Percentiles rank a stretch among this genome's conserved stretches.
Evolutionary conservation across 2,329 filamentous ascomycete genomes (phyloP).

Genomic region (Phaeosphaeria sp.): DNA sequence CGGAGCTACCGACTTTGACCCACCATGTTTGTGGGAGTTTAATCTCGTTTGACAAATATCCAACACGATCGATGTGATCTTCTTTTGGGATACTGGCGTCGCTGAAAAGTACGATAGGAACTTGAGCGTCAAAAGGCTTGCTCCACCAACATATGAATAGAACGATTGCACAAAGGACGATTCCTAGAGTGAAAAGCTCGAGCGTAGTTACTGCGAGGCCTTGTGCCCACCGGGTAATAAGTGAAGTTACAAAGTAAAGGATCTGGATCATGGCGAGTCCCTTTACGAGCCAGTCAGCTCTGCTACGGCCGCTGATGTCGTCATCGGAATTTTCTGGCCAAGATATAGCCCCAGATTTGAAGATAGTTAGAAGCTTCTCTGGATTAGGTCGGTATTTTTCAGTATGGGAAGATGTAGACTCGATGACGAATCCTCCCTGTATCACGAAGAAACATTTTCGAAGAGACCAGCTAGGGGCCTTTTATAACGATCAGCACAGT

Average conservation of each 20-base stretch:
- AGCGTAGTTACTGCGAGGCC: conserved; percentile 16
- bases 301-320: conserved; percentile 21
- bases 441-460: conserved; percentile 14
- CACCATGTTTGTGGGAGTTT: neutral
- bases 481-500: neutral
- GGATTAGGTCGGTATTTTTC: neutral
- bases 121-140: conserved; percentile 24
- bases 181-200: conserved; percentile 25
- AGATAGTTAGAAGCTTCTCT: neutral
- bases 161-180: conserved; percentile 16
- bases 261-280: conserved; percentile 15
- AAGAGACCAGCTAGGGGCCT: conserved; percentile 11
- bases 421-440: conserved; percentile 17
- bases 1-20: neutral
- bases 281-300: conserved; percentile 17
- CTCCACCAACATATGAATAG: conserved; percentile 16
- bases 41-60: neutral
- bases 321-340: neutral
- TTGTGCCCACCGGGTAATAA: conserved; percentile 14
- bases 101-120: neutral
- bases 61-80: neutral
- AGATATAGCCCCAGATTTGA: neutral
- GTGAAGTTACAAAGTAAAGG: conserved; percentile 15
- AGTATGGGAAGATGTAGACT: neutral
- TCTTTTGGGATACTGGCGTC: neutral